A percentile compares a stretch with the other conserved stretches of the same genome.
These are phyloP conservation scores for Penicillium crustosum DNA, from an alignment of 2,329 filamentous ascomycete genomes.

Conservation along the genomic window DNA sequence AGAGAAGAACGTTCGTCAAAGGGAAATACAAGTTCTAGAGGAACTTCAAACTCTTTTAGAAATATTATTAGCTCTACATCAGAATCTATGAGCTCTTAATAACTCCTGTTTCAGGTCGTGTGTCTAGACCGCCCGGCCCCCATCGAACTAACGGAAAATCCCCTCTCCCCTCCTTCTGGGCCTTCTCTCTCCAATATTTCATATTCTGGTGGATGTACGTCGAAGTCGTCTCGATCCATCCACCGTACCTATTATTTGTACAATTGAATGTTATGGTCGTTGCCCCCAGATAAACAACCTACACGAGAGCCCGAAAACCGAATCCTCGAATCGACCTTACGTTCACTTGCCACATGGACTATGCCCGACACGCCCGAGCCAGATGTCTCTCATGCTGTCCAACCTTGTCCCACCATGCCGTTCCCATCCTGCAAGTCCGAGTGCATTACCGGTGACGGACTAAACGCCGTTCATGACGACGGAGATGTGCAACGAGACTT, in stretches of 20 bases:
- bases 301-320: conserved; percentile 1
- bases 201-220: conserved; percentile 6
- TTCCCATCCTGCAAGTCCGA: conserved; percentile 36
- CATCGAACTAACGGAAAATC: conserved; percentile 28
- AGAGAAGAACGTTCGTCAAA: background rate
- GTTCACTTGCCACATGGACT: conserved; percentile 28
- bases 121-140: conserved; percentile 37
- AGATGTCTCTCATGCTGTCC: conserved; percentile 32
- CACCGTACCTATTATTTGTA: background rate
- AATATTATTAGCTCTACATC: background rate
- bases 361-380: conserved; percentile 37
- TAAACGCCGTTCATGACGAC: conserved; percentile 22
- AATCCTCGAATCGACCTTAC: conserved; percentile 13
- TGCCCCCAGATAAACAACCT: background rate
- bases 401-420: conserved; percentile 26
- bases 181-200: conserved; percentile 6
- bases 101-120: conserved; percentile 24
- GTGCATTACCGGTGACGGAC: conserved; percentile 25
- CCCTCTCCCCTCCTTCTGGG: conserved; percentile 22
- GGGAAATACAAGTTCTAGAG: background rate
- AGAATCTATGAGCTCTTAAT: conserved; percentile 1
- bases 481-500: conserved; percentile 27
- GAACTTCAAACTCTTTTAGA: background rate
- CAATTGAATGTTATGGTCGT: conserved; percentile 13
- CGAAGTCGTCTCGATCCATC: conserved; percentile 6